Evolutionary conservation across 2,329 filamentous ascomycete species (phyloP).

Genomic region (Fusarium sp.): DNA sequence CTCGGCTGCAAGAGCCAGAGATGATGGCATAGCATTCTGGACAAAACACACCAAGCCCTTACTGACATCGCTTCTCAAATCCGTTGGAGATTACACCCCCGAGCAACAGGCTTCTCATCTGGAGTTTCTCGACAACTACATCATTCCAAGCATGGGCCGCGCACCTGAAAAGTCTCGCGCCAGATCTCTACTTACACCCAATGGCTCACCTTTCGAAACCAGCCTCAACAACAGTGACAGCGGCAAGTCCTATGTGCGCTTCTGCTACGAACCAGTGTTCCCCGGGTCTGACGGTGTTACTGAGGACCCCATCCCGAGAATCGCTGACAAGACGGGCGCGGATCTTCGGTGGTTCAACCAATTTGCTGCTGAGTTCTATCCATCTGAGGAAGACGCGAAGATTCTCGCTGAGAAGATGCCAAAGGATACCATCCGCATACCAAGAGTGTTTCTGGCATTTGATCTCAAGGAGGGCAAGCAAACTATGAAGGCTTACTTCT

Average conservation of each 20-base stretch:
- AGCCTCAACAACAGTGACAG: slow-evolving; percentile 23
- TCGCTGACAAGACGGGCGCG: slow-evolving; percentile 6
- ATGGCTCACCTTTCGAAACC: slow-evolving; percentile 30
- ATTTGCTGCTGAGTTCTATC: slow-evolving; percentile 40
- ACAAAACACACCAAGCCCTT: slow-evolving; percentile 20
- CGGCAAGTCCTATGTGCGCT: slow-evolving; percentile 26
- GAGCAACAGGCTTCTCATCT: slow-evolving; percentile 24
- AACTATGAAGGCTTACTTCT: slow-evolving; percentile 47
- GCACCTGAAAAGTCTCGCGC: slow-evolving; percentile 8
- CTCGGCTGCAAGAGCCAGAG: not conserved
- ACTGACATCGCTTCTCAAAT: slow-evolving; percentile 15
- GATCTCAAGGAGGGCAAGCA: slow-evolving; percentile 43
- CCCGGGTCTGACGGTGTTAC: slow-evolving; percentile 25
- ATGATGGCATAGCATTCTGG: slow-evolving; percentile 24
- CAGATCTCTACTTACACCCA: slow-evolving; percentile 20
- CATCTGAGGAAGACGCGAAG: slow-evolving; percentile 29
- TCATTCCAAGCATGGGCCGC: slow-evolving; percentile 19
- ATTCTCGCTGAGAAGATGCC: slow-evolving; percentile 30
- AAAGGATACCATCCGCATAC: slow-evolving; percentile 35
- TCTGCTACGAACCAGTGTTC: slow-evolving; percentile 31
- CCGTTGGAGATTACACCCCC: slow-evolving; percentile 14
- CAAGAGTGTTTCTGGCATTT: slow-evolving; percentile 45
- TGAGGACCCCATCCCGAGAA: slow-evolving; percentile 7
- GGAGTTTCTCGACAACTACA: slow-evolving; percentile 14
- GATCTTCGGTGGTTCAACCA: slow-evolving; percentile 44